Percentiles rank a stretch among this genome's conserved stretches.
phyloP scores from a whole-genome alignment of 805 yeast species.

The Saccharomycodes ludwigii region DNA sequence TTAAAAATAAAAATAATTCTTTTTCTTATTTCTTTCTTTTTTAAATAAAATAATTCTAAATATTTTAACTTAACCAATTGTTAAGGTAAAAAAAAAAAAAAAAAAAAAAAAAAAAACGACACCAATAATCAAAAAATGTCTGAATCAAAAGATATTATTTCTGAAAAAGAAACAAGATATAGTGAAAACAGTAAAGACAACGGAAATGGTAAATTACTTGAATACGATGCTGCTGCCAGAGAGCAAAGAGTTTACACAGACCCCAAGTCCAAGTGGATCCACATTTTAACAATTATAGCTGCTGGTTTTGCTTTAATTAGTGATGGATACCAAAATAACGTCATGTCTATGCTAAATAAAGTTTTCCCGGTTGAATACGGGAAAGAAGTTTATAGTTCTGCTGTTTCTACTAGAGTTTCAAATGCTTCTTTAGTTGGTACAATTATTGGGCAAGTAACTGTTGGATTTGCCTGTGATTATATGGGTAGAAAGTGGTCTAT shows the following conservation, averaged over 20 bases:
- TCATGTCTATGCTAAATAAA: constrained; percentile 58
- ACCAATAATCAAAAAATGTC: too few relatives aligned
- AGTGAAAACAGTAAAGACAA: background rate
- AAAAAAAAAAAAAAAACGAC: too few relatives aligned
- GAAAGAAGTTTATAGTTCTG: constrained; percentile 25
- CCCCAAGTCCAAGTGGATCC: constrained; percentile 6
- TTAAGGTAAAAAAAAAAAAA: too few relatives aligned
- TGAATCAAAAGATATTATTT: too few relatives aligned
- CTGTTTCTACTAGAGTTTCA: constrained; percentile 52
- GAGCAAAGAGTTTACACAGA: constrained; percentile 6
- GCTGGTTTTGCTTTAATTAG: constrained; percentile 67
- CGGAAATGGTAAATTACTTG: constrained; percentile 3
- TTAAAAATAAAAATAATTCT: too few relatives aligned
- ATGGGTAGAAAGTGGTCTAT: constrained; percentile 64
- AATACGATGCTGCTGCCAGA: constrained; percentile 6
- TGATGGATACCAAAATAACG: constrained; percentile 67
- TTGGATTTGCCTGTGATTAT: constrained; percentile 55
- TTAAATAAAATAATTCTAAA: too few relatives aligned
- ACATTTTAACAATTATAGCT: constrained; percentile 10
- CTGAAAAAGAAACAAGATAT: background rate
- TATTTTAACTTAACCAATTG: too few relatives aligned
- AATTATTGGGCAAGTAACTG: constrained; percentile 53
- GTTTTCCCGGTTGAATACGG: constrained; percentile 35
- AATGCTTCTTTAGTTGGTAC: constrained; percentile 61
- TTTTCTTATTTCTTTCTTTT: too few relatives aligned